Evolutionary conservation across 2,329 filamentous ascomycete species (phyloP).

Genomic region (Pseudogymnoascus sp.): DNA sequence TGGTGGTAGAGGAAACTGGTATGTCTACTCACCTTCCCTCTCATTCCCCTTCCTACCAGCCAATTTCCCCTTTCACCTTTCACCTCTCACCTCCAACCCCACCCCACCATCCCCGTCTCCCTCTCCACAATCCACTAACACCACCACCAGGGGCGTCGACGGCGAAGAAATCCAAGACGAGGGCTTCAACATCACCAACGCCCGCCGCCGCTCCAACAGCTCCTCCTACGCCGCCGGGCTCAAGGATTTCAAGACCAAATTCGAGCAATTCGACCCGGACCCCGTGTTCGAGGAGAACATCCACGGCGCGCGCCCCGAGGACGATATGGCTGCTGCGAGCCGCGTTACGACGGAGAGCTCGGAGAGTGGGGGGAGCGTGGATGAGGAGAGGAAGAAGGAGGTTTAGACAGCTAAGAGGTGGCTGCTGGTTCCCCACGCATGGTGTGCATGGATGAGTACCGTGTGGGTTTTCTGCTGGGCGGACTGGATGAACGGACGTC

Average conservation of each 20-base stretch:
- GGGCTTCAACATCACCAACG: slow-evolving; percentile 74
- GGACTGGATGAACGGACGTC: background rate
- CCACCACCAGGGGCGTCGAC: slow-evolving; percentile 61
- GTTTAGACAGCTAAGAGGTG: slow-evolving; percentile 24
- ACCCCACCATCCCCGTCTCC: background rate
- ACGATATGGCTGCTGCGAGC: slow-evolving; percentile 21
- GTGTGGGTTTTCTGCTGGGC: background rate
- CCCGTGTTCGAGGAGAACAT: slow-evolving; percentile 85
- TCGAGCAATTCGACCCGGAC: slow-evolving; percentile 81
- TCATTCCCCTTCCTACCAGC: background rate
- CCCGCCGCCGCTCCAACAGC: slow-evolving; percentile 88
- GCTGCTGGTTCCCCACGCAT: background rate
- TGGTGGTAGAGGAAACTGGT: slow-evolving; percentile 91
- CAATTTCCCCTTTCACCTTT: background rate
- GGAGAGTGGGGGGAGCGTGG: slow-evolving; percentile 20
- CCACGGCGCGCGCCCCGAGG: slow-evolving; percentile 52
- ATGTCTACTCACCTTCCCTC: slow-evolving; percentile 32
- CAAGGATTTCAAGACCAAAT: slow-evolving; percentile 90
- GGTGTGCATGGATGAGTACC: background rate
- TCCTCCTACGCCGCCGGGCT: slow-evolving; percentile 64
- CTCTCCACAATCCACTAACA: slow-evolving; percentile 11
- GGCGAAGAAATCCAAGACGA: slow-evolving; percentile 82
- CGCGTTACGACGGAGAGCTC: slow-evolving; percentile 26
- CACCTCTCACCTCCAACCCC: background rate
- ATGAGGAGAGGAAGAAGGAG: slow-evolving; percentile 39